Conservation (phyloP, 306 rosid genomes). For the cucumber (Cucumis sativus) region DNA sequence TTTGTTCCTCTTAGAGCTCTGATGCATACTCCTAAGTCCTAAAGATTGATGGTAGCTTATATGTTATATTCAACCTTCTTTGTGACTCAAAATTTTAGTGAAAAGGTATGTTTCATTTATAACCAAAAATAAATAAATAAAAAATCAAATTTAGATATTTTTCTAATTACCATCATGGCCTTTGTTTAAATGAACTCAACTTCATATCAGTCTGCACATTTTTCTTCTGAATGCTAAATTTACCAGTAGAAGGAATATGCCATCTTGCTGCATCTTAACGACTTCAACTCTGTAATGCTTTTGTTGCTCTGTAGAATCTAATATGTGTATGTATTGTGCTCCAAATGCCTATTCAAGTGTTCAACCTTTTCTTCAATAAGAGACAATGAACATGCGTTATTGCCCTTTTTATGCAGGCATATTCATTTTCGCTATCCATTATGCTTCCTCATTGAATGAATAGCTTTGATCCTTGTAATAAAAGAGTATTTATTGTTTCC, state of each 20-base stretch:
- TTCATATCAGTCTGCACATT: not conserved
- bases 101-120: not conserved
- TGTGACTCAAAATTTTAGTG: not conserved
- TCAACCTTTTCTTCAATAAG: not conserved
- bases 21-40: not conserved
- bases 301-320: not conserved
- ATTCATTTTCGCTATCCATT: not conserved
- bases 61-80: not conserved
- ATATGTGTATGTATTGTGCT: not conserved
- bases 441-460: not conserved
- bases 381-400: not conserved
- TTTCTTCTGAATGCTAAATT: not conserved
- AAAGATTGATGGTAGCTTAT: not conserved
- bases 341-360: not conserved
- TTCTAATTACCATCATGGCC: not conserved
- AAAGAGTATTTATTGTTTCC: not conserved
- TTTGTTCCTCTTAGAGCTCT: not conserved
- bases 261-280: not conserved
- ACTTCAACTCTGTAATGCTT: not conserved
- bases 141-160: not conserved
- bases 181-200: not conserved
- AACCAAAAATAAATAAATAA: not conserved
- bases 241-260: not conserved
- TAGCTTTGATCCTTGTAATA: not conserved
- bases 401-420: not conserved